Percentiles rank a stretch among this genome's conserved stretches.
Evolutionary conservation across 768 basidiomycete species (phyloP).

Genomic region (Suillus discolor): DNA sequence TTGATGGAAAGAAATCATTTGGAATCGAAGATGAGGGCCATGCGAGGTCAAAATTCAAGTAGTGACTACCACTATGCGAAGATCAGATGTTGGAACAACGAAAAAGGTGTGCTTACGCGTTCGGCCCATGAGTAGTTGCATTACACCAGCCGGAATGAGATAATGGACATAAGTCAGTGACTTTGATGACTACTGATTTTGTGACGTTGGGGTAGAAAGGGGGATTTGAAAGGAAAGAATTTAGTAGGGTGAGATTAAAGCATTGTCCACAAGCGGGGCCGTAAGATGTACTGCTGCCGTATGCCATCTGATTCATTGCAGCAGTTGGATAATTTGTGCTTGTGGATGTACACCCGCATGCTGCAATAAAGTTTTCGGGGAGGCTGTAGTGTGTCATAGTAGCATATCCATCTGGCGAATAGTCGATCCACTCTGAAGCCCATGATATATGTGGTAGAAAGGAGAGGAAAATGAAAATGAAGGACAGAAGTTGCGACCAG

Average conservation of each 20-base stretch:
- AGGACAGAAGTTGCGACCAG: conserved; percentile 23
- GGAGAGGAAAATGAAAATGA: conserved; percentile 22
- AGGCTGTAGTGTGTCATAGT: conserved; percentile 78
- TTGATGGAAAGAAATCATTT: conserved; percentile 72
- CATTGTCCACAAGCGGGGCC: conserved; percentile 79
- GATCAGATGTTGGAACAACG: conserved; percentile 6
- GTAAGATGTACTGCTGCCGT: conserved; percentile 70
- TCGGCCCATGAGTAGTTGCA: conserved; percentile 60
- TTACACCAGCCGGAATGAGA: conserved; percentile 69
- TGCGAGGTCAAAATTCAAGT: conserved; percentile 82
- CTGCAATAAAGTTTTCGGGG: conserved; percentile 51
- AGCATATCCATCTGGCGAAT: conserved; percentile 62
- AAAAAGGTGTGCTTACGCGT: conserved; percentile 51
- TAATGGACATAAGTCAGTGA: conserved; percentile 80
- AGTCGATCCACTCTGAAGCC: conserved; percentile 62
- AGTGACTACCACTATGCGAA: conserved; percentile 57
- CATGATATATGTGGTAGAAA: conserved; percentile 23
- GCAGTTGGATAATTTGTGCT: conserved; percentile 76
- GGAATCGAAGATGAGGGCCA: conserved; percentile 76
- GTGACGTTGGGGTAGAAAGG: conserved; percentile 65
- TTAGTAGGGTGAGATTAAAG: conserved; percentile 75
- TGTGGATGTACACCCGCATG: conserved; percentile 74
- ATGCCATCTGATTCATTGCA: conserved; percentile 79
- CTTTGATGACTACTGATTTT: conserved; percentile 71
- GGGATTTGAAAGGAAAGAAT: conserved; percentile 65